Evolutionary conservation across 83 land plant genomes (phyloP), one percentile per base, ranked within the genome.

Genomic region (Picea abies): DNA sequence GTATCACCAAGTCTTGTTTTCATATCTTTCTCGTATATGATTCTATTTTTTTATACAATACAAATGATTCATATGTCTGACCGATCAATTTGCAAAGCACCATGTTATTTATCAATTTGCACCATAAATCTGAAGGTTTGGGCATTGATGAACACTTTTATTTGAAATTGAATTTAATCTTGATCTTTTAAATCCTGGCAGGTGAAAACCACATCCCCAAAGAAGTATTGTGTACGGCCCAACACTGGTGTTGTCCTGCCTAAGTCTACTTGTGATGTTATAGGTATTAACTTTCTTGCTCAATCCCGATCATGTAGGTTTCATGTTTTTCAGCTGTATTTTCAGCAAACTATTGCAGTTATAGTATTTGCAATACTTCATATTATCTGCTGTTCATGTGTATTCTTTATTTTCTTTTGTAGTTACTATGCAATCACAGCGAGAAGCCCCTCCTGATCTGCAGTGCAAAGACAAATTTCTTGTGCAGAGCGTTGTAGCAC

Each of bases 361-460:
- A n/a, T 35, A 41, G 67, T 84, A 16, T 26, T 32, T 15, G n/a
- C 16, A 58, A 16, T 61, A 52, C 12, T 11, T 66, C 84, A 35
- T 82, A 10, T 39, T 60, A 37, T 29, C 41, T 60, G 16, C 14
- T 78, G 52, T 63, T 22, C 63, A 44, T 52, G 12, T 23, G 12
- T 8, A 15, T 32, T 29, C 5, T 69, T 25, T 23, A n/a, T 4
- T 78, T 11, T 3, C 25, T 47, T 0, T 29, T 83, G 16, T 60
- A 93, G 95, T 93, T 85, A 93, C 93, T n/a, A 93, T 93, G 95
- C 95, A 93, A 89, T 90, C 90, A 1, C 93, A 84, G 17, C 86
- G 78, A 39, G 95, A 91, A 65, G 85, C 88, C 22, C 95, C 95
- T 1, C 86, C 85, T 25, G 90, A 88, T 64, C 83, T 93, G 84